Base-by-base conservation (phyloP, 164 flowering plant genomes). In the Vitis rupestris region DNA sequence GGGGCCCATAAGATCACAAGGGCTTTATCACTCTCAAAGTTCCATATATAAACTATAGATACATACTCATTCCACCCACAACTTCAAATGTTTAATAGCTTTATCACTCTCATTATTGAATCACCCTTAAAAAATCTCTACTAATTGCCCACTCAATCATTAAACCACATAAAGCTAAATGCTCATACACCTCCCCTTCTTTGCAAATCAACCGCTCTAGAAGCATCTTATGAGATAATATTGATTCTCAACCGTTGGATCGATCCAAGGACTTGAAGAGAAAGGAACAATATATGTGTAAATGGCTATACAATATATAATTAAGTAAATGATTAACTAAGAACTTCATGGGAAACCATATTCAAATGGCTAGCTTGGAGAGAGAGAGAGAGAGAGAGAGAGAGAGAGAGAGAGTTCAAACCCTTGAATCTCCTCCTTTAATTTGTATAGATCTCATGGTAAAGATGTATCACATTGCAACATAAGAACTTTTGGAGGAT, bases 1-100 rank as follows among this genome's bases (percentile, higher is more conserved):
- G 71, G 74, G 70, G 15, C 70, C 73, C 61, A 55, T 5, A 61
- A 61, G 74, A 80, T 79, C 75, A 56, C 63, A 61, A 71, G 15
- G 61, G 44, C 72, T 69, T 51, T 53, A 14, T 48, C 53, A 31
- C 65, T 77, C 63, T 66, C 55, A 55, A 37, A 37, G 44, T 63
- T 27, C 47, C 69, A 58, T 27, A 27, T 50, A 44, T 57, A 63
- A 29, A 17, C 61, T 16, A 15, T 55, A 16, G 3, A 49, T 56
- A 11, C 15, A 30, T 63, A 71, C 79, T 82, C 79, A 75, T 72
- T 73, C 68, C 78, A 68, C 50, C 70, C 75, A 62, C 75, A 70
- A 58, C 69, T 68, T 64, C 59, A 67, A 73, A 52, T 67, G 30
- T 61, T 37, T 54, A 61, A 30, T 17, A 53, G 44, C 44, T 55